phyloP scores from a whole-genome alignment of 1,284 basidiomycete species.

The Earliella scabrosa region DNA sequence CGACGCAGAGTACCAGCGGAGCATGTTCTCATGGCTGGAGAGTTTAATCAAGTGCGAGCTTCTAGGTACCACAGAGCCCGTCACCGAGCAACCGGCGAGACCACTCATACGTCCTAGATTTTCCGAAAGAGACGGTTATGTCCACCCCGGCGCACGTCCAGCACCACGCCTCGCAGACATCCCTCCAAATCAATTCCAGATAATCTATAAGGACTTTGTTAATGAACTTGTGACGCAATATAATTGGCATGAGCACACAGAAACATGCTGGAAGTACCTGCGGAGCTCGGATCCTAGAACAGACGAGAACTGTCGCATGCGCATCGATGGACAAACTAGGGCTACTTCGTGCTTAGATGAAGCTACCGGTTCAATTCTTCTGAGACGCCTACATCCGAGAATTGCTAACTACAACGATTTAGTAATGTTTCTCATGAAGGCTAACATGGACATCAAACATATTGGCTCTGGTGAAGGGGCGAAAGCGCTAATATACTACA shows the following conservation, averaged over 20 bases:
- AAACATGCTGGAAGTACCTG: conserved; percentile 24
- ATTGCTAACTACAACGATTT: conserved; percentile 18
- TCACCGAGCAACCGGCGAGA: neutral
- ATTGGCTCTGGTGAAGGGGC: conserved; percentile 35
- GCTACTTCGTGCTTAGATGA: conserved; percentile 1
- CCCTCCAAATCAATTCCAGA: neutral
- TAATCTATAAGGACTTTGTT: neutral
- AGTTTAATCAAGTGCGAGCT: conserved; percentile 12
- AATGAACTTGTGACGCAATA: conserved; percentile 6
- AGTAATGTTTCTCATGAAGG: too few species aligned
- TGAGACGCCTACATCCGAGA: conserved; percentile 13
- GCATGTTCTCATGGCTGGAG: conserved; percentile 9
- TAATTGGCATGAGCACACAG: conserved; percentile 21
- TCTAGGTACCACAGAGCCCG: neutral
- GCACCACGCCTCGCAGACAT: neutral
- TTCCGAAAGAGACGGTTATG: neutral
- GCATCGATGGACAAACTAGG: neutral
- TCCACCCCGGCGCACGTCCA: neutral
- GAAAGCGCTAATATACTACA: conserved; percentile 28
- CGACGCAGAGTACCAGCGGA: neutral
- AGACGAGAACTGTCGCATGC: conserved; percentile 10
- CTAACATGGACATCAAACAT: too few species aligned
- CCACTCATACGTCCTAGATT: neutral
- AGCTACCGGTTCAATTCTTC: conserved; percentile 1
- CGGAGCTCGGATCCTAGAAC: neutral